Base-by-base conservation (phyloP, 2,329 filamentous ascomycete genomes). In the Ceratocystis papillata region DNA sequence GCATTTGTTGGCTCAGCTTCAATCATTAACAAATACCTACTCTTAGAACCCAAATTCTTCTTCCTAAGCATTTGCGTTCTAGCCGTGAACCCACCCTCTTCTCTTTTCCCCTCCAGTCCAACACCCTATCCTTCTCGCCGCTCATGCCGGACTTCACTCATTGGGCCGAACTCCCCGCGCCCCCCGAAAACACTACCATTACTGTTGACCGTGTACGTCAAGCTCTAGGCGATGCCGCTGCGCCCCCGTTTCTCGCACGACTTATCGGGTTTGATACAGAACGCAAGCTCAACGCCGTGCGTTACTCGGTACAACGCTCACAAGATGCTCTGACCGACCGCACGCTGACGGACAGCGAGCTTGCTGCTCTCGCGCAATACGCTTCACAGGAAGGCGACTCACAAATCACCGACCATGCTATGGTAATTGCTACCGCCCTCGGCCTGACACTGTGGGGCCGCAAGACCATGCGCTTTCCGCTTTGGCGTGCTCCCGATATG, bases 391-490 rank as follows among this genome's bases (percentile, higher is more conserved):
- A 67, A 57, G 64, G 67, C 50, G 59, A 69, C 22, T 64, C 69
- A 25, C 44, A 65, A 10, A 67, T 74, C 59, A 70, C 70, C 33
- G 72, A 72, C 63, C 70, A 76, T 25, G 70, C 73, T 57, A 74
- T 71, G 45, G 74, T 73, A n/a, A 66, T 73, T 5, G 70, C 67
- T 20, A 15, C 73, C 1, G 71, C 75, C 5, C 66, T 63, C 2
- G 69, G 67, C 57, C 37, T 74, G 62, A 67, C 75, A 1, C 73
- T 71, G 44, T 67, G 69, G 8, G 71, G 72, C 3, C 73, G 74
- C 50, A 69, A 69, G 22, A 74, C 70, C 2, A 77, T 75, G 69
- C 73, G 72, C 5, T 79, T 80, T 69, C 77, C 77, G 17, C 73
- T 79, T 50, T 76, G 73, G 70, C 72, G 70, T 46, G 76, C 77